Evolutionary conservation across 805 yeast genomes (phyloP).

Genomic region (Pichia membranifaciens): DNA sequence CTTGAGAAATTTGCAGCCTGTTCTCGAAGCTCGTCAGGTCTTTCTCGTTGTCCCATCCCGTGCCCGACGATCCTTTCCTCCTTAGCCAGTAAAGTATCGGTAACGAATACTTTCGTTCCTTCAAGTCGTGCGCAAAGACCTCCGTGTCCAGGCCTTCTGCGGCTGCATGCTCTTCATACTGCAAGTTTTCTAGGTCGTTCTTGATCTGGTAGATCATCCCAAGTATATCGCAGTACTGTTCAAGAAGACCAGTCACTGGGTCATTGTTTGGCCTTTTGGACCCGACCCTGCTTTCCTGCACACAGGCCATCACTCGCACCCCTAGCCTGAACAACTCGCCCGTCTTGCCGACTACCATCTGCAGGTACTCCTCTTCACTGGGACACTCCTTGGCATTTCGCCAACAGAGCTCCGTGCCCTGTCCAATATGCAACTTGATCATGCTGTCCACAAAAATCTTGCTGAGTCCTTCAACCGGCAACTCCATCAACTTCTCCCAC

Average conservation of each 20-base stretch:
- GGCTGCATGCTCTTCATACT: slow-evolving; percentile 37
- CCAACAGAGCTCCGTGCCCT: slow-evolving; percentile 87
- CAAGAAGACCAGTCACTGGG: slow-evolving; percentile 22
- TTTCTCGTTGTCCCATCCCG: no score
- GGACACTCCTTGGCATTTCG: slow-evolving; percentile 62
- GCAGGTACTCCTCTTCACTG: slow-evolving; percentile 54
- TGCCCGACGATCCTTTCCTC: not conserved
- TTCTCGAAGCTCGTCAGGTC: no score
- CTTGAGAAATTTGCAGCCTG: no score
- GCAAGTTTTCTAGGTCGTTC: slow-evolving; percentile 76
- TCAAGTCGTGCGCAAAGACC: slow-evolving; percentile 62
- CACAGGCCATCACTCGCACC: not conserved
- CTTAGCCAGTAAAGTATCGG: slow-evolving; percentile 56
- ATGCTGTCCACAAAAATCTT: slow-evolving; percentile 61
- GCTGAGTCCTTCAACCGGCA: slow-evolving; percentile 17
- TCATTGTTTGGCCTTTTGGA: no score
- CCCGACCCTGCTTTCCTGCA: no score
- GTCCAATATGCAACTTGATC: slow-evolving; percentile 81
- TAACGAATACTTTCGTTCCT: slow-evolving; percentile 85
- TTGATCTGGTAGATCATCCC: slow-evolving; percentile 82
- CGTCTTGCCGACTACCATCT: slow-evolving; percentile 83
- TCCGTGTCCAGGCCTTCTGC: no score
- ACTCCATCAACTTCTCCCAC: slow-evolving; percentile 39
- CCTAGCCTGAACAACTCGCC: slow-evolving; percentile 84
- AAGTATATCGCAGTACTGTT: slow-evolving; percentile 63